phyloP scores from a whole-genome alignment of 345 rosid genomes.

The Brassica incana region DNA sequence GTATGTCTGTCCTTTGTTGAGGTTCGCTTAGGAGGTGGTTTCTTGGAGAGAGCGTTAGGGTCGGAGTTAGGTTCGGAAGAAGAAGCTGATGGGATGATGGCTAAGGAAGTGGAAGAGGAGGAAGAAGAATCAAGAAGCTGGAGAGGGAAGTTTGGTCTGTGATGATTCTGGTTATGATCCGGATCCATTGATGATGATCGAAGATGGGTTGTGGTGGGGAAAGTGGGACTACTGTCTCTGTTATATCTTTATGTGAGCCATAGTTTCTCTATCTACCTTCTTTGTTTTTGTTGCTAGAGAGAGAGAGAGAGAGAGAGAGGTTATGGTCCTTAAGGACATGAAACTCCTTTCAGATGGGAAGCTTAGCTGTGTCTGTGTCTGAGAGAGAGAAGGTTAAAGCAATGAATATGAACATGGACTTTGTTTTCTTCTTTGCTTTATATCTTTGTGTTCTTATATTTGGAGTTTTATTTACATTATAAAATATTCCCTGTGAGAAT shows the following conservation, averaged over 20 bases:
- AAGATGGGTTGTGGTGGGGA: conserved; percentile 42
- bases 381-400: conserved; percentile 52
- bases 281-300: conserved; percentile 10
- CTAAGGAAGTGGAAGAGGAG: conserved; percentile 40
- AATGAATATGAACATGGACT: conserved; percentile 57
- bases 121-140: conserved; percentile 65
- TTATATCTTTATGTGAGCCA: conserved; percentile 41
- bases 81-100: conserved; percentile 35
- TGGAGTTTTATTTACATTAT: conserved; percentile 35
- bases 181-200: conserved; percentile 53
- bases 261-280: conserved; percentile 17
- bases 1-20: conserved; percentile 90
- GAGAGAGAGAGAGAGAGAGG: conserved; percentile 19
- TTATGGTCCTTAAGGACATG: conserved; percentile 42
- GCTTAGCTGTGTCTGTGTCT: conserved; percentile 44
- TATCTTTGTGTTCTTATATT: conserved; percentile 31
- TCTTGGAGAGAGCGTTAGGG: conserved; percentile 43
- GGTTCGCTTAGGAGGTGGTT: conserved; percentile 64
- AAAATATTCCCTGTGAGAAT: conserved; percentile 32
- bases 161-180: conserved; percentile 42
- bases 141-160: conserved; percentile 74
- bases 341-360: conserved; percentile 55
- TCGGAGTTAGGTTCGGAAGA: conserved; percentile 36
- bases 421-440: conserved; percentile 25
- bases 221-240: conserved; percentile 51